These are phyloP conservation scores for Plectosphaerella sp. DNA, from an alignment of 2,329 filamentous ascomycete species.

Conservation along the genomic window DNA sequence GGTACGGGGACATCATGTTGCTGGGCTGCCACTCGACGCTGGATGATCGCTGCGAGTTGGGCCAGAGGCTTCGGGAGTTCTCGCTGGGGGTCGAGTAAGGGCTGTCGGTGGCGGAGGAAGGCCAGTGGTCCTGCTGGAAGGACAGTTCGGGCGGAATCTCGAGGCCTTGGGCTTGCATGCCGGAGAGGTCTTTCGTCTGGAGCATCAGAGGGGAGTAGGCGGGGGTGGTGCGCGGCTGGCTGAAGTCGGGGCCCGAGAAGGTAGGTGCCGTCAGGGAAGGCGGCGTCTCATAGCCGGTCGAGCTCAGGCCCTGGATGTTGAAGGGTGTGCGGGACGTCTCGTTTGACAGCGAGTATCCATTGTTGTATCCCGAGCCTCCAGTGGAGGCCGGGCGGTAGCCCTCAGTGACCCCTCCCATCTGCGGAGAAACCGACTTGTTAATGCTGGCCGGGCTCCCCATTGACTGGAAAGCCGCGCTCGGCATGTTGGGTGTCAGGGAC, in stretches of 20 bases:
- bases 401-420: slow-evolving; percentile 5
- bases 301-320: background rate
- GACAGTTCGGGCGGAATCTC: slow-evolving; percentile 11
- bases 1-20: slow-evolving; percentile 21
- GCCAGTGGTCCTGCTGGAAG: slow-evolving; percentile 29
- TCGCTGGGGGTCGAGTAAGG: slow-evolving; percentile 43
- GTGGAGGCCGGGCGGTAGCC: slow-evolving; percentile 8
- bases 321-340: background rate
- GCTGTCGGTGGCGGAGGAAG: slow-evolving; percentile 42
- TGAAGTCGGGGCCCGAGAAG: slow-evolving; percentile 8
- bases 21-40: slow-evolving; percentile 24
- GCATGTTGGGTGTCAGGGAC: slow-evolving; percentile 10
- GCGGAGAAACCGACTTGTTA: slow-evolving; percentile 10
- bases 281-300: slow-evolving; percentile 3
- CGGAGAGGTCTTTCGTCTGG: slow-evolving; percentile 7
- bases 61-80: slow-evolving; percentile 14
- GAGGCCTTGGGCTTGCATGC: slow-evolving; percentile 5
- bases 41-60: slow-evolving; percentile 11
- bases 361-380: slow-evolving; percentile 7
- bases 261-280: background rate
- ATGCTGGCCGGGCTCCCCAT: slow-evolving; percentile 5
- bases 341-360: slow-evolving; percentile 7
- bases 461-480: slow-evolving; percentile 2
- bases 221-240: slow-evolving; percentile 11
- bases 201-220: slow-evolving; percentile 8